Percentiles rank a stretch among this genome's conserved stretches.
phyloP scores from a whole-genome alignment of 2,329 filamentous ascomycete genomes.

The Albifimbria verrucaria region DNA sequence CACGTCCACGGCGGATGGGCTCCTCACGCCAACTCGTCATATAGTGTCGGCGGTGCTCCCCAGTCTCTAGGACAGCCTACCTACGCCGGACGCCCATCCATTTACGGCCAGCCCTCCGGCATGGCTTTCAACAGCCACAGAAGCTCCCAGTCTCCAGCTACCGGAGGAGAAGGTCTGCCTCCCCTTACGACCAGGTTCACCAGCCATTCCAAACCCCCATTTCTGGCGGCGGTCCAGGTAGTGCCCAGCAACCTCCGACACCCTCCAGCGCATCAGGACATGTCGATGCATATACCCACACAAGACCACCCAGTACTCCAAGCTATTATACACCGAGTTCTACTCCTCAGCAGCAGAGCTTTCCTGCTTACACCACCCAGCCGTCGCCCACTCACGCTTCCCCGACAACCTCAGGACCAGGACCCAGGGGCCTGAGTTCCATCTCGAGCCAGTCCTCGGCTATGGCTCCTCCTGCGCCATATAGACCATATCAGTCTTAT shows the following conservation, averaged over 20 bases:
- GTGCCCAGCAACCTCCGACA: constrained; percentile 39
- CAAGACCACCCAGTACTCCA: constrained; percentile 53
- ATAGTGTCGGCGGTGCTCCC: constrained; percentile 45
- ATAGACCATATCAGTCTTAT: constrained; percentile 40
- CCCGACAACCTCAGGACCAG: constrained; percentile 37
- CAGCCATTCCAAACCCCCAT: constrained; percentile 62
- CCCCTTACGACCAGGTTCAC: constrained; percentile 65
- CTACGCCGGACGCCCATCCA: constrained; percentile 22
- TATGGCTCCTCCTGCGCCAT: constrained; percentile 49
- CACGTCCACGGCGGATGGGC: constrained; percentile 59
- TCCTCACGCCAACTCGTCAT: constrained; percentile 44
- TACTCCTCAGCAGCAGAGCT: constrained; percentile 43
- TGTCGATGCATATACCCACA: constrained; percentile 52
- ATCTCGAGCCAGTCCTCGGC: constrained; percentile 20
- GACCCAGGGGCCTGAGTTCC: constrained; percentile 35
- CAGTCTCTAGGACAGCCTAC: constrained; percentile 22
- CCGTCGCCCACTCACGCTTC: constrained; percentile 40
- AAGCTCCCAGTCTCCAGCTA: constrained; percentile 44
- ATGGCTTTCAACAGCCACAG: constrained; percentile 34
- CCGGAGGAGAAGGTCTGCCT: constrained; percentile 59
- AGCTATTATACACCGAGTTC: constrained; percentile 58
- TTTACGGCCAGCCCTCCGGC: constrained; percentile 50
- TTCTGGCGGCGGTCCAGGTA: constrained; percentile 37
- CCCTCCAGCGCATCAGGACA: constrained; percentile 52
- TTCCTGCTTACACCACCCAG: constrained; percentile 38